Percentiles rank a stretch among this genome's conserved stretches.
phyloP scores from a whole-genome alignment of 2,329 filamentous ascomycete genomes.

The Trichophyton benhamiae region DNA sequence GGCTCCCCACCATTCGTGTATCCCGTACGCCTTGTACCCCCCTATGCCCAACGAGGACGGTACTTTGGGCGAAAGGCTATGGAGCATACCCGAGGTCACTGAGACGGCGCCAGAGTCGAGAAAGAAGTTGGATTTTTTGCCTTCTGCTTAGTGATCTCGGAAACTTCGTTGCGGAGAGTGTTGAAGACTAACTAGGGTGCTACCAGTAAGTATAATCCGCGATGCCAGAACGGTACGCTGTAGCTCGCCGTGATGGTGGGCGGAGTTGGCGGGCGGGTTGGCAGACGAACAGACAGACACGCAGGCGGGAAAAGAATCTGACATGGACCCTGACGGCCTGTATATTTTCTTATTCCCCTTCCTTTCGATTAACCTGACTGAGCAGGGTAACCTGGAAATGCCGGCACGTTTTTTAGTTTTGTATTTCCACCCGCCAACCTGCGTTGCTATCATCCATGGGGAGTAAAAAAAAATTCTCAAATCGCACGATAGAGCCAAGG shows the following conservation, averaged over 20 bases:
- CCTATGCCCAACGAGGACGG: neutral
- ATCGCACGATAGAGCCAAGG: neutral
- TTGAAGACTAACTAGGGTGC: neutral
- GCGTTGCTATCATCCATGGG: neutral
- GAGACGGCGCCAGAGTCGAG: neutral
- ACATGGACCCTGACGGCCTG: neutral
- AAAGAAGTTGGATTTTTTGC: neutral
- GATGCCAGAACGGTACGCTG: neutral
- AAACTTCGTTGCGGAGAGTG: neutral
- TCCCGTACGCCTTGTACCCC: neutral
- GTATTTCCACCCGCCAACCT: neutral
- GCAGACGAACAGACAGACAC: neutral
- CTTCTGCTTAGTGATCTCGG: neutral
- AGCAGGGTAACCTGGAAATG: neutral
- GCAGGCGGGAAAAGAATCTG: neutral
- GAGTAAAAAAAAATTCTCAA: neutral
- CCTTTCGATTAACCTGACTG: neutral
- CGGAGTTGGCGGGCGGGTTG: neutral
- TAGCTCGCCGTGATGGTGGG: neutral
- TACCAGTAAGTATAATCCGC: neutral
- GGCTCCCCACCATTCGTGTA: neutral
- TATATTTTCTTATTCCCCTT: neutral
- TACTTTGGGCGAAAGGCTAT: slow-evolving; percentile 1
- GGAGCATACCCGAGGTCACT: neutral
- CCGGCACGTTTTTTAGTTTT: neutral